These are phyloP conservation scores for Coemansia sp. DNA, from an alignment of 192 early-diverging fungal species.

Conservation along the genomic window DNA sequence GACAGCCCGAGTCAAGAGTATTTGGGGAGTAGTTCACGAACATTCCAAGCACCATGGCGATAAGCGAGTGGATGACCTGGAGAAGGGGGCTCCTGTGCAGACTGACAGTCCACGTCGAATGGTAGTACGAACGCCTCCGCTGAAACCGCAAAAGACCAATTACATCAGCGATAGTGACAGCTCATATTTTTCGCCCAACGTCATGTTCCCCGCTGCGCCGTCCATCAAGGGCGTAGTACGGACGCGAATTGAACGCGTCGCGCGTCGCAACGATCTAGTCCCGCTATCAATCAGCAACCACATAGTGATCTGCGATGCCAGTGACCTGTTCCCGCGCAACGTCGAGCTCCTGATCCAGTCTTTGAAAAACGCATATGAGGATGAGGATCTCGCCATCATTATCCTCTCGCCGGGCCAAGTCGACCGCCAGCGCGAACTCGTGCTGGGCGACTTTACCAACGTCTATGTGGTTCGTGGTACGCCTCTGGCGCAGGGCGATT, in stretches of 20 bases:
- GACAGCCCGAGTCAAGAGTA: conserved; percentile 15
- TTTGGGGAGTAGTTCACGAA: background rate
- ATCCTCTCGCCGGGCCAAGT: conserved; percentile 32
- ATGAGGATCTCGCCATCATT: conserved; percentile 38
- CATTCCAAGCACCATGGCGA: background rate
- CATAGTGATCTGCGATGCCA: conserved; percentile 49
- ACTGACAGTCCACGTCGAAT: conserved; percentile 30
- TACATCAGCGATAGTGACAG: conserved; percentile 51
- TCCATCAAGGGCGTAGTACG: conserved; percentile 19
- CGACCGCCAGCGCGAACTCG: conserved; percentile 13
- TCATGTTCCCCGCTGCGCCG: background rate
- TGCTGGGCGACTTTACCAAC: conserved; percentile 26
- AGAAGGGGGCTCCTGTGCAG: conserved; percentile 22
- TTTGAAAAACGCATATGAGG: conserved; percentile 41
- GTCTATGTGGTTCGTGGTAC: conserved; percentile 52
- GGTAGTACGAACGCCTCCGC: conserved; percentile 8
- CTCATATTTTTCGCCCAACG: conserved; percentile 41
- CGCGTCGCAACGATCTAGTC: conserved; percentile 19
- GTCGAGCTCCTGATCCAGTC: conserved; percentile 48
- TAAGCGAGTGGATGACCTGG: background rate
- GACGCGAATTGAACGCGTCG: conserved; percentile 5
- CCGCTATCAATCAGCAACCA: conserved; percentile 27
- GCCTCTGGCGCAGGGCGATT: conserved; percentile 39
- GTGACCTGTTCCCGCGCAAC: conserved; percentile 49
- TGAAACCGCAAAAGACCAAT: conserved; percentile 18